phyloP scores from a whole-genome alignment of 2,329 filamentous ascomycete genomes.

The Whalleya microplaca region DNA sequence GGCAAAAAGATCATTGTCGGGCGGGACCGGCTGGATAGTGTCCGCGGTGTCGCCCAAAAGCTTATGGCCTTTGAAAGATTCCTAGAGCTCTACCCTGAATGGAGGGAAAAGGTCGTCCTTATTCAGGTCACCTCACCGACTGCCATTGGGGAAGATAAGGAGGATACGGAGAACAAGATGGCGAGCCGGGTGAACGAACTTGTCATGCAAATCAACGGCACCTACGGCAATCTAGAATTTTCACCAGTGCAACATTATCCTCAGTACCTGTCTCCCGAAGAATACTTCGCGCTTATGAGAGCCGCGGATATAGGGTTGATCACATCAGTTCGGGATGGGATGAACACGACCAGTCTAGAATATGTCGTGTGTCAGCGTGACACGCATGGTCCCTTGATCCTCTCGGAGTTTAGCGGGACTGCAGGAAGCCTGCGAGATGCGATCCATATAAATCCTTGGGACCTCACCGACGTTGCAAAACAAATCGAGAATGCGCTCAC shows the following conservation, averaged over 20 bases:
- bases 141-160: conserved; percentile 76
- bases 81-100: conserved; percentile 86
- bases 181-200: conserved; percentile 88
- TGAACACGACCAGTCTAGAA: conserved; percentile 97
- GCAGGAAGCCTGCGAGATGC: conserved; percentile 83
- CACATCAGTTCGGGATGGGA: conserved; percentile 93
- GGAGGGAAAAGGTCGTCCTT: conserved; percentile 88
- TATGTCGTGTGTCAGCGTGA: conserved; percentile 93
- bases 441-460: conserved; percentile 97
- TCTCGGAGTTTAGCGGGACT: conserved; percentile 96
- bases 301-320: conserved; percentile 91
- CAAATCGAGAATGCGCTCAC: conserved; percentile 81
- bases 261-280: conserved; percentile 85
- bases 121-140: conserved; percentile 94
- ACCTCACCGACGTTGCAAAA: conserved; percentile 79
- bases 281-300: conserved; percentile 93
- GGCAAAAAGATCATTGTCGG: conserved; percentile 95
- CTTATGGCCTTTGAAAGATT: conserved; percentile 93
- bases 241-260: conserved; percentile 93
- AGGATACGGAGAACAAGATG: conserved; percentile 78
- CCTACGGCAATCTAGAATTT: conserved; percentile 85
- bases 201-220: conserved; percentile 88
- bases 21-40: conserved; percentile 89
- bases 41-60: conserved; percentile 93
- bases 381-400: conserved; percentile 82